Evolutionary conservation across 2,329 filamentous ascomycete species (phyloP), one percentile per base, ranked within the genome.

Genomic region (Cladosporium sp.): DNA sequence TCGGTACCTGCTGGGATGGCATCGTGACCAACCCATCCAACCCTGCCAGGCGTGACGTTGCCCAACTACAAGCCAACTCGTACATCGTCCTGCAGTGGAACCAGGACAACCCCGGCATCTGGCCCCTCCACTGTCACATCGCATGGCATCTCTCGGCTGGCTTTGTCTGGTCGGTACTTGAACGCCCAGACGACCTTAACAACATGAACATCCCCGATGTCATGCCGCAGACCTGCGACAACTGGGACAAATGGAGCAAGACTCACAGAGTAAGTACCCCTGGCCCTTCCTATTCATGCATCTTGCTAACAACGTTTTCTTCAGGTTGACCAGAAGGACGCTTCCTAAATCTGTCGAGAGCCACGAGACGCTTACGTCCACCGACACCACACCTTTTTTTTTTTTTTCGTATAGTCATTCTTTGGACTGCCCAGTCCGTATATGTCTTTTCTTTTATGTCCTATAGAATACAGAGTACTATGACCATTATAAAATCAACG

Each of bases 181-280:
- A 67, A 49, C 65, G 66, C 21, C 67, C 67, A 3, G 66, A 68
- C 5, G 64, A 71, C 28, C 65, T 73, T 31, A 59, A 59, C 31
- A 33, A 53, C n/a, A 59, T 65, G 21, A 78, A 86, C 53, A 82
- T 84, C 0, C 65, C 55, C 1, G 72, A 74, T 18, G 76, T 80
- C 5, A 78, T 83, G 56, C 76, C 77, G 28, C 75, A 85, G 72
- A 85, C 82, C 11, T 87, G 85, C 67, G 73, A 77, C 12, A 79
- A 83, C 66, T 87, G 85, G 85, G 78, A 75, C 12, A 69, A 69
- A 4, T 87, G 81, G 77, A 83, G 83, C 6, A 69, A 74, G 28
- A 74, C 74, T 1, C 79, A 83, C 67, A 80, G 83, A 21, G 56
- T 59, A 46, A 46, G 56, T 21, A 5, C 6, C 8, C 16, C 7